phyloP scores from a whole-genome alignment of 1,139 yeast species.

The Trichomonascaceae sp. region DNA sequence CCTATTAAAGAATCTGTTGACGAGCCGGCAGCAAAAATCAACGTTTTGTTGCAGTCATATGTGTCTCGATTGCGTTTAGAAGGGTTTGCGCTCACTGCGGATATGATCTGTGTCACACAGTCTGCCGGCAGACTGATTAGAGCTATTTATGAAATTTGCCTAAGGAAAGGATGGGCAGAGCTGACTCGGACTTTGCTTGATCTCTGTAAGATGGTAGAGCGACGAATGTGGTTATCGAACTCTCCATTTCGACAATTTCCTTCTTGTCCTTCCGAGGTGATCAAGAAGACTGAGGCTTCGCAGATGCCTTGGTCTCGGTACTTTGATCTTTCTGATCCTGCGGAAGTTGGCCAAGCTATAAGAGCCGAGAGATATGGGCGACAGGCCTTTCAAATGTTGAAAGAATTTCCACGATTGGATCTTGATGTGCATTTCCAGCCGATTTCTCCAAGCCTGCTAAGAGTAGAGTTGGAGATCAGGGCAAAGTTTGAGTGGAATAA shows the following conservation, averaged over 20 bases:
- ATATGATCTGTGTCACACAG: conserved; percentile 89
- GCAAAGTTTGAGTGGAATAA: conserved; percentile 79
- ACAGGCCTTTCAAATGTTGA: conserved; percentile 53
- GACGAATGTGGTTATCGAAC: conserved; percentile 75
- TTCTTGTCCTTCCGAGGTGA: conserved; percentile 59
- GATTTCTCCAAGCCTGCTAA: conserved; percentile 58
- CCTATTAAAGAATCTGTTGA: conserved; percentile 71
- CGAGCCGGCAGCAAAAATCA: conserved; percentile 75
- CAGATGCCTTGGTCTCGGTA: conserved; percentile 80
- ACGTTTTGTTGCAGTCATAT: conserved; percentile 75
- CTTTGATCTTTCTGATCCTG: conserved; percentile 55
- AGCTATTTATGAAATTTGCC: conserved; percentile 76
- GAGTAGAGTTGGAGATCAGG: conserved; percentile 57
- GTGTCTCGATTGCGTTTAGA: conserved; percentile 69
- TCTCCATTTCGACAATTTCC: conserved; percentile 84
- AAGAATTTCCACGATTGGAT: conserved; percentile 64
- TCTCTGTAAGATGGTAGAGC: conserved; percentile 74
- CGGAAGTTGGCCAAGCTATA: conserved; percentile 77
- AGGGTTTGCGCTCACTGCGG: conserved; percentile 89
- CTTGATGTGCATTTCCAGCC: conserved; percentile 66
- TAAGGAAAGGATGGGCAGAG: conserved; percentile 67
- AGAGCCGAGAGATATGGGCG: conserved; percentile 65
- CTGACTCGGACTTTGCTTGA: conserved; percentile 54
- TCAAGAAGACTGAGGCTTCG: conserved; percentile 71
- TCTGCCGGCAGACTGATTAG: conserved; percentile 86